These are phyloP conservation scores for Yamadazyma songkhlaensis DNA, from an alignment of 1,139 yeast genomes.

Conservation along the genomic window DNA sequence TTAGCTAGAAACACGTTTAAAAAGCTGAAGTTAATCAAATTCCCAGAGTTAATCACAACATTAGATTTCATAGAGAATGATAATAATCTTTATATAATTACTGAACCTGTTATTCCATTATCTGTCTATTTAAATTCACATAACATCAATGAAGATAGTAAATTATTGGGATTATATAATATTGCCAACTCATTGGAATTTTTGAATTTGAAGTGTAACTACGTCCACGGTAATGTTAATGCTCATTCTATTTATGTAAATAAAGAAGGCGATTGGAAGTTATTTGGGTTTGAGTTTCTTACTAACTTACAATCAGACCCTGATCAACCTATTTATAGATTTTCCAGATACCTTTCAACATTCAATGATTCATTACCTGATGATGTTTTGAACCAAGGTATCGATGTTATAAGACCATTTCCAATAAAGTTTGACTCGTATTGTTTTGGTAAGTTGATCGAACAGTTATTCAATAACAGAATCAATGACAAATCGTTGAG, in stretches of 20 bases:
- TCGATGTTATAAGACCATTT: slow-evolving; percentile 38
- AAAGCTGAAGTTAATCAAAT: slow-evolving; percentile 63
- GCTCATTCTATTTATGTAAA: slow-evolving; percentile 60
- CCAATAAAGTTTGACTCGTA: slow-evolving; percentile 60
- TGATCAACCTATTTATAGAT: slow-evolving; percentile 44
- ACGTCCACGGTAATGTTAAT: slow-evolving; percentile 65
- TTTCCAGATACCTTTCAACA: slow-evolving; percentile 16
- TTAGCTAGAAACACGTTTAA: slow-evolving; percentile 64
- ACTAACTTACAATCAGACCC: slow-evolving; percentile 51
- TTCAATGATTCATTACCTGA: slow-evolving; percentile 13
- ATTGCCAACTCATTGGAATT: slow-evolving; percentile 57
- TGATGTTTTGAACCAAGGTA: slow-evolving; percentile 37
- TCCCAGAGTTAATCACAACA: slow-evolving; percentile 74
- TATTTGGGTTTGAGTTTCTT: slow-evolving; percentile 79
- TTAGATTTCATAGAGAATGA: slow-evolving; percentile 72
- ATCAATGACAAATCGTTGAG: background rate
- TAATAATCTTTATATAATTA: slow-evolving; percentile 59
- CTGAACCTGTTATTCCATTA: slow-evolving; percentile 75
- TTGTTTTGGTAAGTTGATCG: slow-evolving; percentile 56
- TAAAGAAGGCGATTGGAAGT: slow-evolving; percentile 74
- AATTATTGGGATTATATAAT: slow-evolving; percentile 59
- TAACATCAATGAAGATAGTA: slow-evolving; percentile 28
- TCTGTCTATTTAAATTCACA: slow-evolving; percentile 25
- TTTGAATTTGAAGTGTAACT: slow-evolving; percentile 60
- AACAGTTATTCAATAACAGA: slow-evolving; percentile 4